phyloP scores from a whole-genome alignment of 345 rosid species.

The Gossypium turneri region DNA sequence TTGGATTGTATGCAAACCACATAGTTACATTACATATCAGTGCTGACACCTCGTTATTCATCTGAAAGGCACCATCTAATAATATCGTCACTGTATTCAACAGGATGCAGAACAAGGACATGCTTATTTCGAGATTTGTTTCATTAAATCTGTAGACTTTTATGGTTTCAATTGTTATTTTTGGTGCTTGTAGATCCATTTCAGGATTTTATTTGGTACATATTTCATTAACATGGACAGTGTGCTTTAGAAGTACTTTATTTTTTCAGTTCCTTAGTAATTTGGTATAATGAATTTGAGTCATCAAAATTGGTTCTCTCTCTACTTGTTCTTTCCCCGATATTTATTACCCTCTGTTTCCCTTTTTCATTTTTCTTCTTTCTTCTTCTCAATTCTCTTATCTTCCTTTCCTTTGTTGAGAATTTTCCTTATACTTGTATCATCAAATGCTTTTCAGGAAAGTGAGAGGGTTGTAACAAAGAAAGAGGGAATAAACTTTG shows the following conservation, averaged over 20 bases:
- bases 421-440: neutral
- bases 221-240: neutral
- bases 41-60: neutral
- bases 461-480: slow-evolving; percentile 54
- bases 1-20: neutral
- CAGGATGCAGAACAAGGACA: neutral
- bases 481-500: slow-evolving; percentile 60
- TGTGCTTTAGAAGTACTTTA: neutral
- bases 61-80: neutral
- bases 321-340: neutral
- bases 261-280: neutral
- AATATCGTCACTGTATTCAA: neutral
- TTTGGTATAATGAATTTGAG: neutral
- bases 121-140: neutral
- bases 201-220: neutral
- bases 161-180: neutral
- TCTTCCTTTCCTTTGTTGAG: neutral
- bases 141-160: neutral
- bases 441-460: slow-evolving; percentile 39
- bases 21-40: neutral
- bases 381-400: neutral
- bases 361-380: neutral
- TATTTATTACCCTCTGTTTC: neutral
- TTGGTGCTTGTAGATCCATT: neutral
- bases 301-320: neutral